phyloP scores from a whole-genome alignment of 2,329 filamentous ascomycete genomes.

The Fusarium sp. region DNA sequence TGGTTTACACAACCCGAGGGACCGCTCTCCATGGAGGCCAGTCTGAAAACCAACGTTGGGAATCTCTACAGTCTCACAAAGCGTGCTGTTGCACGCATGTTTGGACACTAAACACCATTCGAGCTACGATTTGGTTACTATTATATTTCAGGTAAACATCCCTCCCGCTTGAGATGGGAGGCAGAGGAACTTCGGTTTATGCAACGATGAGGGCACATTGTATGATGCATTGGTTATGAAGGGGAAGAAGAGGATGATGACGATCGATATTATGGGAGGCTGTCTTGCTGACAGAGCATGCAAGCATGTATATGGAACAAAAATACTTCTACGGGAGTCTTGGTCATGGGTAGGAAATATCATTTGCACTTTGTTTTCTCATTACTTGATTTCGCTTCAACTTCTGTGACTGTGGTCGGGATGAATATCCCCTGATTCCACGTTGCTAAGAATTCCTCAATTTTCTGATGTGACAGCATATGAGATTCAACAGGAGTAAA shows the following conservation, averaged over 20 bases:
- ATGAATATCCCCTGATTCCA: not conserved
- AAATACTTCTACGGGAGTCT: constrained; percentile 38
- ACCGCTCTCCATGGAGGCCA: constrained; percentile 16
- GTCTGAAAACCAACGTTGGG: constrained; percentile 13
- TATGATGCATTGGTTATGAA: constrained; percentile 32
- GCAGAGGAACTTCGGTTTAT: not conserved
- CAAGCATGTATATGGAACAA: constrained; percentile 39
- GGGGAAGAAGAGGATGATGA: not conserved
- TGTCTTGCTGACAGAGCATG: constrained; percentile 35
- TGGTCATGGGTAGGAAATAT: constrained; percentile 43
- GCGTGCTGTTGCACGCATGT: constrained; percentile 26
- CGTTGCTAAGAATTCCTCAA: not conserved
- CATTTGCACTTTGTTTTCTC: constrained; percentile 34
- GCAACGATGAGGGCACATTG: constrained; percentile 12
- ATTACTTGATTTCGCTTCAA: not conserved
- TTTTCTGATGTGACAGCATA: not conserved
- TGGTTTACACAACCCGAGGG: constrained; percentile 19
- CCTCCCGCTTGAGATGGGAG: not conserved
- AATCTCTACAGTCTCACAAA: constrained; percentile 25
- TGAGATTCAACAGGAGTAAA: not conserved
- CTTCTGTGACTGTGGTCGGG: not conserved
- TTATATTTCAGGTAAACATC: constrained; percentile 11
- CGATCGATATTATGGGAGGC: constrained; percentile 11
- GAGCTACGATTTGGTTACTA: not conserved
- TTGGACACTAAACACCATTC: constrained; percentile 19